These are phyloP conservation scores for Malania oleifera DNA, from an alignment of 164 flowering plant genomes.

Conservation along the genomic window DNA sequence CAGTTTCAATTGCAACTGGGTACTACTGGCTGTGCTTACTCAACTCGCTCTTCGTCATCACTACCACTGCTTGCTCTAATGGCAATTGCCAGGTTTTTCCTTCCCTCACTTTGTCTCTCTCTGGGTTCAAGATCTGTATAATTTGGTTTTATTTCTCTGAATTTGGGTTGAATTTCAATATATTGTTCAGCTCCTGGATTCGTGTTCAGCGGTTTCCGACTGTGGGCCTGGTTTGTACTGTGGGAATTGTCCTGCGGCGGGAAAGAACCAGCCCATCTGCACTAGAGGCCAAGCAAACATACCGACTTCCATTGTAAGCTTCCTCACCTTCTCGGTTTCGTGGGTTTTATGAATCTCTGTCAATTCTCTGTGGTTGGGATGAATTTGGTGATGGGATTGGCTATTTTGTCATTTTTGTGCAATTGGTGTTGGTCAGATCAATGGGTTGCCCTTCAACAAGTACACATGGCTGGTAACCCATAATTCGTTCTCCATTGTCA, in stretches of 20 bases:
- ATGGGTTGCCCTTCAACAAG: slow-evolving; percentile 90
- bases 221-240: slow-evolving; percentile 83
- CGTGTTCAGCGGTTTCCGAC: slow-evolving; percentile 56
- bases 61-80: slow-evolving; percentile 41
- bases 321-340: slow-evolving; percentile 2
- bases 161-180: slow-evolving; percentile 4
- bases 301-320: slow-evolving; percentile 67
- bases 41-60: slow-evolving; percentile 10
- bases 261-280: slow-evolving; percentile 61
- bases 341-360: neutral
- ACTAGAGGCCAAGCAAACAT: slow-evolving; percentile 71
- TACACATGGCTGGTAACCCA: slow-evolving; percentile 94
- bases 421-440: slow-evolving; percentile 35
- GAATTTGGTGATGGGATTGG: too few species aligned
- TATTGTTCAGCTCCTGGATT: slow-evolving; percentile 54
- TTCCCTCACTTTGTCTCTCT: slow-evolving; percentile 2
- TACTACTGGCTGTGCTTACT: slow-evolving; percentile 14
- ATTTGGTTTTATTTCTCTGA: neutral
- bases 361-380: slow-evolving; percentile 3
- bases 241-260: slow-evolving; percentile 74
- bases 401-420: too few species aligned
- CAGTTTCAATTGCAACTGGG: slow-evolving; percentile 3
- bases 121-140: slow-evolving; percentile 9
- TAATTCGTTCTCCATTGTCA: slow-evolving; percentile 80
- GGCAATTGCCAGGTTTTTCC: slow-evolving; percentile 63